Evolutionary conservation across 2,329 filamentous ascomycete species (phyloP), one percentile per base, ranked within the genome.

Genomic region (Fusarium sp.): DNA sequence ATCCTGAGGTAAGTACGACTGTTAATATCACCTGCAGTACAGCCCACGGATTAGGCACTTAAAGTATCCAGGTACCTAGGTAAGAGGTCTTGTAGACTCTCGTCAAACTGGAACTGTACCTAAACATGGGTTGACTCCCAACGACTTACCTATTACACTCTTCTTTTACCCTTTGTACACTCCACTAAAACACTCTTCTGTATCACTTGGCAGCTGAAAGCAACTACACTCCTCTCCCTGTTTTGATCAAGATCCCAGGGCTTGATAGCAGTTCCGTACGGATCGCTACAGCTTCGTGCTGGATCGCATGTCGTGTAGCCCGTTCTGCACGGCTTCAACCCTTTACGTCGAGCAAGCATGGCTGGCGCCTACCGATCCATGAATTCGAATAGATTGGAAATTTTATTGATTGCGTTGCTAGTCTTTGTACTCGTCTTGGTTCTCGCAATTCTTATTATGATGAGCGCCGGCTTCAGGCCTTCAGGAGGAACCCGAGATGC

Each of bases 391-490:
- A 68, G 69, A 38, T 52, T 74, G 32, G 74, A 77, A 60, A 75
- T 77, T 39, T 46, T 72, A 33, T 59, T 76, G 23, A 60, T 78
- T 23, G 73, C 75, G 11, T 53, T 69, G 13, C 70, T 68, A 11
- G 70, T 74, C 39, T 59, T 78, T 32, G 37, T 73, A 14, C 68
- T 77, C 23, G 73, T 76, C 14, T 65, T 62, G 14, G 57, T 73
- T 7, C 64, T 78, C 14, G 68, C 67, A 19, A 53, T 73, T n/a
- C 48, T 76, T 21, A 67, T 77, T 35, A 69, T 72, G 38, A 57
- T 72, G 39, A 71, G 69, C 27, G 55, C 70, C 19, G 63, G 64
- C 8, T 49, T 67, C 23, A 68, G 65, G 29, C 49, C 63, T n/a
- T 47, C 61, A 13, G 15, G 17, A 23, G 32, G 32, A n/a, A 47